Conservation (phyloP, 2,329 filamentous ascomycete genomes). For the Intubia oerlemansii region DNA sequence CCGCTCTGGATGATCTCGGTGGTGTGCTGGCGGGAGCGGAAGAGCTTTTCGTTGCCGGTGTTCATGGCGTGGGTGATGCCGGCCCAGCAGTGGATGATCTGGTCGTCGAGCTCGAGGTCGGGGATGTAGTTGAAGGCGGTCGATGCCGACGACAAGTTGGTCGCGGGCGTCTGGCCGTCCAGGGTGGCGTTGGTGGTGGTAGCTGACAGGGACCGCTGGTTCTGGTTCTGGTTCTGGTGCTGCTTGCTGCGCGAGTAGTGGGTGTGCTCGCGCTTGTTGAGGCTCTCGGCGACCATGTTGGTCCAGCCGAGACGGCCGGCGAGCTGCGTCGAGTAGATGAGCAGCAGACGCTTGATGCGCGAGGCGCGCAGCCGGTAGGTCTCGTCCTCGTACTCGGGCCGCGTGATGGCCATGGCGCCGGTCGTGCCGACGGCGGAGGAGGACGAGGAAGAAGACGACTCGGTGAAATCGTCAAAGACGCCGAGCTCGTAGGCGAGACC, state of each 20-base stretch:
- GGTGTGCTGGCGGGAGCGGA: constrained; percentile 70
- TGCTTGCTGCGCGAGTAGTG: too few relatives aligned
- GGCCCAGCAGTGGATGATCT: constrained; percentile 75
- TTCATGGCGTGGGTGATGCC: constrained; percentile 88
- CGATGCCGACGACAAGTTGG: constrained; percentile 31
- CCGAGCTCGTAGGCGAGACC: constrained; percentile 83
- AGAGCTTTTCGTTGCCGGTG: constrained; percentile 70
- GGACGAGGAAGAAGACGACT: too few relatives aligned
- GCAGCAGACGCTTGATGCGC: constrained; percentile 65
- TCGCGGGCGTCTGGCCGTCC: constrained; percentile 34
- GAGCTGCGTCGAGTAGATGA: constrained; percentile 87
- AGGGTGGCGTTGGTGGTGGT: constrained; percentile 1
- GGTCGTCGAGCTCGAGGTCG: constrained; percentile 43
- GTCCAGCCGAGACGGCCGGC: constrained; percentile 82
- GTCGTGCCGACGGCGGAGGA: constrained; percentile 35
- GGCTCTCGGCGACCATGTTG: constrained; percentile 65
- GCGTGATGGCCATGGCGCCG: constrained; percentile 23
- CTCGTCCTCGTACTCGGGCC: constrained; percentile 52
- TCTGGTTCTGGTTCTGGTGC: not conserved
- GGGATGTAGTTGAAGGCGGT: constrained; percentile 45
- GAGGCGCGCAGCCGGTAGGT: constrained; percentile 55
- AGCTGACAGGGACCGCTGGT: too few relatives aligned
- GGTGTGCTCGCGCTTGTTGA: constrained; percentile 22
- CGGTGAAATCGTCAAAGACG: constrained; percentile 79
- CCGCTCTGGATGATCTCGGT: constrained; percentile 75